Evolutionary conservation across 208 protist species (phyloP), one percentile per base, ranked within the genome.

Genomic region (Leishmania arabica): DNA sequence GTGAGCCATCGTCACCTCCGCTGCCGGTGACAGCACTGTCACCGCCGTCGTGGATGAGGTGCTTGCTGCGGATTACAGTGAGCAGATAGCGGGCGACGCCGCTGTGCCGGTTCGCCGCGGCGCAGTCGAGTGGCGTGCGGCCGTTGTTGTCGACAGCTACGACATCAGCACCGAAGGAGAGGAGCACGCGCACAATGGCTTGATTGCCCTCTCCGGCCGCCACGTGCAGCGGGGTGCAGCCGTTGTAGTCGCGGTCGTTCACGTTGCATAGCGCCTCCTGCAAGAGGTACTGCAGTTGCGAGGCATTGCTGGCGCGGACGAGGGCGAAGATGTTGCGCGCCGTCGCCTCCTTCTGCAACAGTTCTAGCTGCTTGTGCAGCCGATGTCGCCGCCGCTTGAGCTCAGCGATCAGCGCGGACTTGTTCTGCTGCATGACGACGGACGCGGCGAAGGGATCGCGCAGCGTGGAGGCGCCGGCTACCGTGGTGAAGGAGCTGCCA

Each of bases 201-300:
- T 92, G 80, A 81, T 95, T 96, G 47, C 95, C 95, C 77, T 95
- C 95, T 8, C 87, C 77, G 6, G 93, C 93, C 6, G 95, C 95
- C 42, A 98, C 90, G 79, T 97, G 93, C 65, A 98, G 85, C 7
- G 95, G 93, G 0, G 95, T 98, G 83, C 92, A 94, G 47, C 90
- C 91, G 81, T 98, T 97, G 84, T 98, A 96, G 85, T 98, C 95
- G 54, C 91, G 85, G 74, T 95, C 85, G 66, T 96, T 94, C 64
- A 96, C 89, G 74, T 92, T 89, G 73, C 84, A 90, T 8, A 96
- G 73, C 0, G 75, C 76, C 60, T 92, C 85, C 64, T 94, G 88
- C 37, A 97, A 85, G 4, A 97, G 86, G 77, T 92, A 89, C 82
- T 95, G 91, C 76, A 97, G 77, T 86, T 92, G 87, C 60, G 91